Evolutionary conservation across 192 early-diverging fungal species (phyloP).

Genomic region (Phlyctochytrium bullatum): DNA sequence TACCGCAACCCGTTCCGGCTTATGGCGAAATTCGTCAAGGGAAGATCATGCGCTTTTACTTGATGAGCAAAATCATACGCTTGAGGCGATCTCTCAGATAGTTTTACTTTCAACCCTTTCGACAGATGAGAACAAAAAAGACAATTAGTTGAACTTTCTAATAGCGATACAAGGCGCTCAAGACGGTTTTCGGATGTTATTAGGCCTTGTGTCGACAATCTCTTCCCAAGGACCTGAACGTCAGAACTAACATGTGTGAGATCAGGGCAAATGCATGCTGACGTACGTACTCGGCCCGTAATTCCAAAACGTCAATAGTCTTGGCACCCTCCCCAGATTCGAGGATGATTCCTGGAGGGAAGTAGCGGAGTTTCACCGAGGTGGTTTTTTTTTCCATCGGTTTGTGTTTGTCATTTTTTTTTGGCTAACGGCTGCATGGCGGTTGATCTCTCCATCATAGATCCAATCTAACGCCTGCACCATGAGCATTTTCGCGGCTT

Average conservation of each 20-base stretch:
- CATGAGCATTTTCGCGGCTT: too few relatives aligned
- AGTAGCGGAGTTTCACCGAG: constrained; percentile 6
- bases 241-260: constrained; percentile 7
- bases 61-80: constrained; percentile 29
- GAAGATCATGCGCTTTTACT: constrained; percentile 44
- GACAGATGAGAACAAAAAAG: neutral
- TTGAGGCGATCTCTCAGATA: neutral
- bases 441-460: too few relatives aligned
- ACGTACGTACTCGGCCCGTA: too few relatives aligned
- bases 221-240: neutral
- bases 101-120: constrained; percentile 13
- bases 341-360: constrained; percentile 20
- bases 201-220: constrained; percentile 18
- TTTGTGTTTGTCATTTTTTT: neutral
- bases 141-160: too few relatives aligned
- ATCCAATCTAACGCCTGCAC: too few relatives aligned
- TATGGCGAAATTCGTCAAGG: constrained; percentile 53
- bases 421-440: too few relatives aligned
- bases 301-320: constrained; percentile 19
- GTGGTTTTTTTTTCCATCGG: neutral
- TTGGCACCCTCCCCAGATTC: constrained; percentile 10
- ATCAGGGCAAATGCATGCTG: too few relatives aligned
- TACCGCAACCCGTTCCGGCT: constrained; percentile 45
- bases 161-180: neutral
- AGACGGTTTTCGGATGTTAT: neutral